Evolutionary conservation across 805 yeast genomes (phyloP).

Genomic region (Yamadazyma endophytica): DNA sequence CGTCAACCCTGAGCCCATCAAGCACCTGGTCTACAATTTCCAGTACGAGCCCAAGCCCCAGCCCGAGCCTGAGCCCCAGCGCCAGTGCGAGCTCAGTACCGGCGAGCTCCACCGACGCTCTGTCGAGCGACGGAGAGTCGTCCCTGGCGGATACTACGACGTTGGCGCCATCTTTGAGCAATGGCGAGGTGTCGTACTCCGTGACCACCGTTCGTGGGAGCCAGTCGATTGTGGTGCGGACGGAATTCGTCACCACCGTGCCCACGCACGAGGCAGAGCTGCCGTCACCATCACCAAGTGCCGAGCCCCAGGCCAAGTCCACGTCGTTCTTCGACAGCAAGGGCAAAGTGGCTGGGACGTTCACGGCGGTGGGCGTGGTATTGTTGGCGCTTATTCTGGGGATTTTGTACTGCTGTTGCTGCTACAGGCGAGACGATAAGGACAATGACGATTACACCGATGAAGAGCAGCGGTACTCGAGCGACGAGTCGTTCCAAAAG

Average conservation of each 20-base stretch:
- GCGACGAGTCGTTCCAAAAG: conserved; percentile 17
- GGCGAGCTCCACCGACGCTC: too few species aligned
- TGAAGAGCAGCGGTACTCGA: conserved; percentile 35
- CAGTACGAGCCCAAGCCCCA: conserved; percentile 12
- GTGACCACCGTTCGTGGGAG: conserved; percentile 14
- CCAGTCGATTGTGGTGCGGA: conserved; percentile 8
- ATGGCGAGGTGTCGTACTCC: too few species aligned
- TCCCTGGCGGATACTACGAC: conserved; percentile 6
- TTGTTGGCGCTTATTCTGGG: conserved; percentile 40
- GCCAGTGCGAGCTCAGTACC: too few species aligned
- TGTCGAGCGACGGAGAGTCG: background rate
- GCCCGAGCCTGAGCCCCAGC: too few species aligned
- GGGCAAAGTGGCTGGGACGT: conserved; percentile 84
- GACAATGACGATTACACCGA: conserved; percentile 27
- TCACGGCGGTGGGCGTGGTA: conserved; percentile 72
- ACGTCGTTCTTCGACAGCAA: conserved; percentile 58
- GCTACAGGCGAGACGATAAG: conserved; percentile 8
- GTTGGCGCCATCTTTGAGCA: too few species aligned
- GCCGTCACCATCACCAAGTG: conserved; percentile 1
- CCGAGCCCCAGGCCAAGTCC: conserved; percentile 7
- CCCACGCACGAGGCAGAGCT: conserved; percentile 2
- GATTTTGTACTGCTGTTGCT: conserved; percentile 37
- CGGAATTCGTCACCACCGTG: conserved; percentile 14
- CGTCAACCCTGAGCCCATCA: conserved; percentile 17
- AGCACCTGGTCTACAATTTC: conserved; percentile 13